Percentiles rank a stretch among this genome's conserved stretches.
Evolutionary conservation across 2,329 filamentous ascomycete species (phyloP).

Genomic region (Pseudodiploospora longispora): DNA sequence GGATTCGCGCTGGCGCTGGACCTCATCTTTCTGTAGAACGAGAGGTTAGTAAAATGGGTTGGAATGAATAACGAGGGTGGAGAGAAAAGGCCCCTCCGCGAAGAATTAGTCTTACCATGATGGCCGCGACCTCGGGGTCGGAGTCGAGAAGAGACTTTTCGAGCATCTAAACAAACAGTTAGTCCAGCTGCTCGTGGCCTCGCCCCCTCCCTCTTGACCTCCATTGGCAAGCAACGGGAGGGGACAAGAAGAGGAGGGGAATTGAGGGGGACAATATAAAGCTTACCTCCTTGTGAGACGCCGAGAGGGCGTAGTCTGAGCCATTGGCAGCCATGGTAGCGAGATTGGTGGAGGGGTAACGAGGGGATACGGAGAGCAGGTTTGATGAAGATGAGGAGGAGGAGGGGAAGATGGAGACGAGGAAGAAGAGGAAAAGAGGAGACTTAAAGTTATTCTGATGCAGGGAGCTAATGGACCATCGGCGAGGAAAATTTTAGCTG

Average conservation of each 20-base stretch:
- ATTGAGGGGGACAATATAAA: neutral
- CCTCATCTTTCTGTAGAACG: slow-evolving; percentile 66
- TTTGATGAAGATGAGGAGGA: neutral
- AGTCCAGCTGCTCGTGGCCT: neutral
- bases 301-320: slow-evolving; percentile 44
- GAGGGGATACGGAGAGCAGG: neutral
- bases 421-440: neutral
- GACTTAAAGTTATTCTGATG: neutral
- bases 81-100: too few species aligned
- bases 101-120: slow-evolving; percentile 64
- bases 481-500: slow-evolving; percentile 3
- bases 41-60: slow-evolving; percentile 12
- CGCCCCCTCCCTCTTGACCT: too few species aligned
- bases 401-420: slow-evolving; percentile 1
- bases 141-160: slow-evolving; percentile 87
- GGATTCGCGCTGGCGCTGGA: slow-evolving; percentile 95
- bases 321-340: slow-evolving; percentile 29
- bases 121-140: slow-evolving; percentile 89
- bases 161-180: slow-evolving; percentile 61
- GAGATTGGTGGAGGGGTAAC: neutral
- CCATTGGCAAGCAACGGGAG: neutral
- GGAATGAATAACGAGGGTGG: neutral
- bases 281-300: slow-evolving; percentile 47
- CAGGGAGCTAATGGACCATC: neutral
- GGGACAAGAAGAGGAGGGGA: neutral